These are phyloP conservation scores for Candida glucosophila DNA, from an alignment of 1,139 yeast genomes.

Conservation along the genomic window DNA sequence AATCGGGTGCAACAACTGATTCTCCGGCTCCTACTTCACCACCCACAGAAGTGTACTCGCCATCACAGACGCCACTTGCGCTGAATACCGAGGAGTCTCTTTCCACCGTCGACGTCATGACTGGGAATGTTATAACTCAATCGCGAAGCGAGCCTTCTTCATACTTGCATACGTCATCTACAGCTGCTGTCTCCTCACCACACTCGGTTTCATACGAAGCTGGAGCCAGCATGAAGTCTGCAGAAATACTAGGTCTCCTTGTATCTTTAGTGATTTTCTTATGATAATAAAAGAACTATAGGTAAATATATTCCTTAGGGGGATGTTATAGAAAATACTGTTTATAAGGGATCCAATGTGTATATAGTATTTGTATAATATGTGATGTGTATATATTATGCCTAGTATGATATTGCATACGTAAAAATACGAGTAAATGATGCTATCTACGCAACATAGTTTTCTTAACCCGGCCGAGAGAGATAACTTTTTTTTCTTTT, in stretches of 20 bases:
- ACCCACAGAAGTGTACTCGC: too few relatives aligned
- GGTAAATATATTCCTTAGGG: too few relatives aligned
- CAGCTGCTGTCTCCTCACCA: slow-evolving; percentile 6
- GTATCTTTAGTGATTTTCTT: slow-evolving; percentile 2
- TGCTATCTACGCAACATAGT: too few relatives aligned
- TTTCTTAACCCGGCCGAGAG: too few relatives aligned
- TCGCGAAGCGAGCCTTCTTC: slow-evolving; percentile 11
- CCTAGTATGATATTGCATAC: too few relatives aligned
- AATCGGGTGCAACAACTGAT: slow-evolving; percentile 3
- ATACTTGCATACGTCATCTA: slow-evolving; percentile 2
- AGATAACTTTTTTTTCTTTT: too few relatives aligned
- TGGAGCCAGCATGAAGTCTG: slow-evolving; percentile 5
- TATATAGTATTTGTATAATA: too few relatives aligned
- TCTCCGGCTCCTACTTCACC: slow-evolving; percentile 6
- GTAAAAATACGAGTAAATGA: too few relatives aligned
- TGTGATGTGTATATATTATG: too few relatives aligned
- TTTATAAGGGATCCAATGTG: too few relatives aligned
- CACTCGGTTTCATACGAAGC: slow-evolving; percentile 14
- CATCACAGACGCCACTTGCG: slow-evolving; percentile 1
- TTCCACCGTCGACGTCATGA: slow-evolving; percentile 22
- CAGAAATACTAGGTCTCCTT: slow-evolving; percentile 3
- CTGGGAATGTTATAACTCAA: slow-evolving; percentile 21
- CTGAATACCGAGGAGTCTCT: slow-evolving; percentile 1
- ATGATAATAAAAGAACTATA: too few relatives aligned
- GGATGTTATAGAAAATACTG: too few relatives aligned